A percentile compares a stretch with the other conserved stretches of the same genome.
Evolutionary conservation across 164 flowering plant species (phyloP).

Genomic region (Berberis vulgaris): DNA sequence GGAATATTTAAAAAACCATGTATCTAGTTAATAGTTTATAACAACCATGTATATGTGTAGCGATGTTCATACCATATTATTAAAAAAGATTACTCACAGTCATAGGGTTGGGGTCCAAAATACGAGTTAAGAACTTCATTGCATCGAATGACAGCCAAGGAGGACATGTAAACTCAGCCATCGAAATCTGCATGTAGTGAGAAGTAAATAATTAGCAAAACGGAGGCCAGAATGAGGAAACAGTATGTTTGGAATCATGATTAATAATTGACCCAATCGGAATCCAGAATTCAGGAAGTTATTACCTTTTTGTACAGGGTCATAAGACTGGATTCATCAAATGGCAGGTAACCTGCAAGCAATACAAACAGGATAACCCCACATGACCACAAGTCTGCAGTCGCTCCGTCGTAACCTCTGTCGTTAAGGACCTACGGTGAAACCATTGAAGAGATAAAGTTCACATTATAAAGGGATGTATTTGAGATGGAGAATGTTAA

Average conservation of each 20-base stretch:
- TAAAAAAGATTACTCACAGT: slow-evolving; percentile 42
- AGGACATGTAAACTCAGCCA: slow-evolving; percentile 90
- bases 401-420: slow-evolving; percentile 93
- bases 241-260: no score
- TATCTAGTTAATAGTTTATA: no score
- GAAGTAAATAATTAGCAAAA: slow-evolving; percentile 11
- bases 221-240: slow-evolving; percentile 2
- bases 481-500: not conserved
- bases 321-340: slow-evolving; percentile 90
- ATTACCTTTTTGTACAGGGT: slow-evolving; percentile 94
- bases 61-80: no score
- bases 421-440: slow-evolving; percentile 76
- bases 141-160: slow-evolving; percentile 90
- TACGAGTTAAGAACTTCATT: slow-evolving; percentile 61
- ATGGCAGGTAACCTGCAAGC: slow-evolving; percentile 99
- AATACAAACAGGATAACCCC: slow-evolving; percentile 94
- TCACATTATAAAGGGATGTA: not conserved
- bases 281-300: slow-evolving; percentile 15
- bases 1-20: no score
- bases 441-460: slow-evolving; percentile 6
- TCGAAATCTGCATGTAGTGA: slow-evolving; percentile 56
- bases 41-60: no score
- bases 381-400: slow-evolving; percentile 98
- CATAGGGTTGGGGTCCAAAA: slow-evolving; percentile 87
- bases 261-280: no score